Base-by-base conservation (phyloP, 257 asterid species). In the Pogostemon cablin region DNA sequence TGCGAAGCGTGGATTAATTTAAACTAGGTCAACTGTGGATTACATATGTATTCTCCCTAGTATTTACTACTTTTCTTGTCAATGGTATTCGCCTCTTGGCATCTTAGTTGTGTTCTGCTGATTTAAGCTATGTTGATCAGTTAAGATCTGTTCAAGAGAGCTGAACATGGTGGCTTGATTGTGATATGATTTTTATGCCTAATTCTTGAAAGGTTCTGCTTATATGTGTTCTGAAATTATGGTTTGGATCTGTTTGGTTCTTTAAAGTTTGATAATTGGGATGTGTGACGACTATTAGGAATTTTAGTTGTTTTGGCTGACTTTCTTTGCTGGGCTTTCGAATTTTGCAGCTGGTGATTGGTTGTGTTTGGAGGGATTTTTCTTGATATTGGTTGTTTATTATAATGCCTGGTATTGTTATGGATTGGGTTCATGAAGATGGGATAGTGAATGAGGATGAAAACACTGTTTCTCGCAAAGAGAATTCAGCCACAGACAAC, bases 391-490 rank as follows among this genome's bases (percentile, higher is more conserved):
- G 67, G 66, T 44, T 50, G 40, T 34, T 43, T 64, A 25, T 25
- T 25, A 70, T 69, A 66, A 89, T 89, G 95, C 96, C 96, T 66
- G 93, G 92, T 75, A 78, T 89, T 70, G 88, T 86, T 71, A 73
- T 73, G 85, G 92, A 86, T 77, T 91, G 71, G 70, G 72, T 77
- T 81, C 86, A 78, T 75, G 88, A 82, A 72, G 90, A 78, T 60
- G 83, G 56, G 59, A 69, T 66, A 5, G 76, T 73, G 81, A 78
- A 75, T 59, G 92, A 77, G 71, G 81, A 81, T 67, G 89, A 77
- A 40, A 86, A 74, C 73, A 75, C 82, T 61, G 55, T 42, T 7
- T 39, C 78, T 61, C 39, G 49, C 71, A 86, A 79, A 67, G 88
- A 83, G 63, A 74, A 74, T 77, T 6, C 59, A 9, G 80, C 37